Conservation (phyloP, 1,284 basidiomycete species). For the Ustilago crameri region DNA sequence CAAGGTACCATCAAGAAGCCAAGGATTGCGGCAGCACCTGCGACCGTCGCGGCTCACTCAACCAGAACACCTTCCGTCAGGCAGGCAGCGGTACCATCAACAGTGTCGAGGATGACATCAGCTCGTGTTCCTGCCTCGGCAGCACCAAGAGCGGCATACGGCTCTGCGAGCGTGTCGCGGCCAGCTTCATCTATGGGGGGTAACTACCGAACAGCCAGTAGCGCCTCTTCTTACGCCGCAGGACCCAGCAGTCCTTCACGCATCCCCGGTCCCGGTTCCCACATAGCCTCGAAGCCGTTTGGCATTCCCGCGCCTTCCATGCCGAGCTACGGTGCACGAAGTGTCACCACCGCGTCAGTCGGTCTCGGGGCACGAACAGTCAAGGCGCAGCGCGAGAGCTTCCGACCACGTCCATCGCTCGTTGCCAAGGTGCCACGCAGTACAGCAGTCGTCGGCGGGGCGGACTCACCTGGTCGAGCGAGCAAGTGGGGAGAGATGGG, state of each 20-base stretch:
- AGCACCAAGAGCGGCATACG: conserved; percentile 22
- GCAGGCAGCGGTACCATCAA: conserved; percentile 17
- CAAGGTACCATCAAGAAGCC: conserved; percentile 45
- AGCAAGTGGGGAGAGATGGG: conserved; percentile 56
- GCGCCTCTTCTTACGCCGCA: conserved; percentile 32
- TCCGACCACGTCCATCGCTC: conserved; percentile 44
- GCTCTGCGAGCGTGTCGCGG: conserved; percentile 22
- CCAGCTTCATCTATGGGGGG: conserved; percentile 36
- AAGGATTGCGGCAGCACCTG: conserved; percentile 29
- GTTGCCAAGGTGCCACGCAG: conserved; percentile 38
- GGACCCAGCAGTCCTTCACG: conserved; percentile 41
- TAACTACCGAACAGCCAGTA: conserved; percentile 28
- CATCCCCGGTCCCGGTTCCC: conserved; percentile 34
- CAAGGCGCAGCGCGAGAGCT: conserved; percentile 42
- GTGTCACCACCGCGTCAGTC: conserved; percentile 25
- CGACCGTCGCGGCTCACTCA: conserved; percentile 21
- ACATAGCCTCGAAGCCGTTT: conserved; percentile 15
- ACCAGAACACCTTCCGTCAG: conserved; percentile 20
- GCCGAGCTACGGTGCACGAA: conserved; percentile 24
- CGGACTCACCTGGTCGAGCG: conserved; percentile 35
- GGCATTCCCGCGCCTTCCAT: conserved; percentile 9
- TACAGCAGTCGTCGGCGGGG: conserved; percentile 26
- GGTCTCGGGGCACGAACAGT: conserved; percentile 17
- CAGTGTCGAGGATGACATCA: conserved; percentile 30
- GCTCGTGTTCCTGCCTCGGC: conserved; percentile 34